Base-by-base conservation (phyloP, 148 eudicot species). In the Rhododendron vialii region DNA sequence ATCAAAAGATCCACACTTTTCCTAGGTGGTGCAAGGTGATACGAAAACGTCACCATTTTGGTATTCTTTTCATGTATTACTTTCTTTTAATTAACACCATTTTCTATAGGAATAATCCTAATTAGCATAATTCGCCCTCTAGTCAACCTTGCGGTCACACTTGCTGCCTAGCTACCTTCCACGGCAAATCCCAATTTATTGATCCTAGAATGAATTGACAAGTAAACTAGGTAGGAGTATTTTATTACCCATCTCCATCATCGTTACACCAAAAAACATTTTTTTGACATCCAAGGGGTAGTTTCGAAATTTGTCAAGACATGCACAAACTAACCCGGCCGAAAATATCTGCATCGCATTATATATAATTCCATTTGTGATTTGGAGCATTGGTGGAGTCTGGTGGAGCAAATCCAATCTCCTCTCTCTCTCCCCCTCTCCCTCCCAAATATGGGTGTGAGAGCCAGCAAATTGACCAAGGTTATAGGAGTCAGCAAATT, bases 401-500 rank as follows among this genome's bases (percentile, higher is more conserved):
- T 53, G 57, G 18, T 53, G 61, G 57, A 55, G 61, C 4, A 74
- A 35, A 35, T 35, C 4, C 41, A 35, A 74, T 13, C 78, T 13
- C 78, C 6, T 30, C 36, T 28, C 15, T 11, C 17, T 14, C 2
- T 30, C 1, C 36, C 3, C 33, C 30, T 65, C 71, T 10, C 30
- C 4, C 14, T 28, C 75, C 12, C 30, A 69, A 26, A 79, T 3
- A 28, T 33, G 53, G 15, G 18, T 15, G 80, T 84, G 86, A 87
- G 87, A 20, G 71, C 65, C 36, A 89, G 71, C 17, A 85, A 53
- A 3, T 74, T 88, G 50, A 84, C 48, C 55, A 48, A 86, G 43
- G 22, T 33, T 35, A 15, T 14, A 15, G 78, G 78, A 17, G 45
- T 53, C 8, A 47, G 59, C 1, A 35, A 28, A 55, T 65, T 38